Conservation (phyloP, 805 yeast species). For the Monosporozyma yasuniensis region DNA sequence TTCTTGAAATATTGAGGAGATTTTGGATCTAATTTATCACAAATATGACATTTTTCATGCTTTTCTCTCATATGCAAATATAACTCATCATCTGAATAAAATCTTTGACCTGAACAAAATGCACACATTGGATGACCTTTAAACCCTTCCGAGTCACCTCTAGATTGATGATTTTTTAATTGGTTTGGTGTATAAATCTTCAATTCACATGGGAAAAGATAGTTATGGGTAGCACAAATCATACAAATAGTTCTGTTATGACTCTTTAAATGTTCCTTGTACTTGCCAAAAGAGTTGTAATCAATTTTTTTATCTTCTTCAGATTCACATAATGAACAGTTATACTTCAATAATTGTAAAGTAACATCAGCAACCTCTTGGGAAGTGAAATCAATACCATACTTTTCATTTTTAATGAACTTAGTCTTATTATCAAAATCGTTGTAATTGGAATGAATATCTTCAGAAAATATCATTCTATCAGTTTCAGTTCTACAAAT, state of each 20-base stretch:
- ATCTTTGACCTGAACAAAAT: constrained; percentile 64
- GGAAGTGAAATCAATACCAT: constrained; percentile 54
- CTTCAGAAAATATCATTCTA: constrained; percentile 49
- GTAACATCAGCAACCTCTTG: constrained; percentile 40
- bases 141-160: constrained; percentile 56
- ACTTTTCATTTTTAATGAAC: constrained; percentile 32
- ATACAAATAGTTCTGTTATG: constrained; percentile 65
- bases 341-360: constrained; percentile 41
- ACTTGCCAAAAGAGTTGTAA: constrained; percentile 44
- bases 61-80: constrained; percentile 68
- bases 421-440: constrained; percentile 26
- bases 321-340: constrained; percentile 44
- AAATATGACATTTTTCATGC: constrained; percentile 86
- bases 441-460: constrained; percentile 30
- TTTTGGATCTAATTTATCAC: constrained; percentile 58
- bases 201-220: constrained; percentile 67
- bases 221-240: constrained; percentile 69
- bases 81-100: constrained; percentile 84
- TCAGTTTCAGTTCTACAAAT: constrained; percentile 73
- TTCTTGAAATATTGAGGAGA: constrained; percentile 69
- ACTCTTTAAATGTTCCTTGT: constrained; percentile 56
- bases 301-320: constrained; percentile 17
- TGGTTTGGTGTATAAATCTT: constrained; percentile 50
- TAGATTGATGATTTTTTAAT: constrained; percentile 57
- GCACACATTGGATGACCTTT: constrained; percentile 84